Conservation (phyloP, 2,329 filamentous ascomycete genomes). For the Pestalotiopsis sp. region DNA sequence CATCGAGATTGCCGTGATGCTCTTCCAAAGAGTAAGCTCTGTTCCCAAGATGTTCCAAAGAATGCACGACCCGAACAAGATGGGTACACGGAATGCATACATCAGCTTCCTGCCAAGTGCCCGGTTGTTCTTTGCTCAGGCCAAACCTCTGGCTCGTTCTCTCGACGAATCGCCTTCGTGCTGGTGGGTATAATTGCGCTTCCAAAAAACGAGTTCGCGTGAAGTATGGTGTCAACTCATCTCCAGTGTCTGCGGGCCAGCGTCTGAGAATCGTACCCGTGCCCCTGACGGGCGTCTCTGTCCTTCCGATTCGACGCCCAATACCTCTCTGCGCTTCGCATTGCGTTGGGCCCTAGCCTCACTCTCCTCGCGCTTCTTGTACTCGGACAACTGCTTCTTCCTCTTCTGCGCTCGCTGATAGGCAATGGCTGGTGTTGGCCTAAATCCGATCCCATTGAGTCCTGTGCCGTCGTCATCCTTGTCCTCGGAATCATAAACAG, state of each 20-base stretch:
- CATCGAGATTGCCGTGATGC: background rate
- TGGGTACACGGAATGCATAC: too few species aligned
- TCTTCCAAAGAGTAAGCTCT: background rate
- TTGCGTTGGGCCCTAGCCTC: constrained; percentile 62
- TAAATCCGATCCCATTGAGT: constrained; percentile 70
- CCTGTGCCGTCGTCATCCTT: constrained; percentile 69
- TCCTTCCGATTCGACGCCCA: constrained; percentile 27
- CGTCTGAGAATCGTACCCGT: constrained; percentile 35
- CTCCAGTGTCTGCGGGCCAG: constrained; percentile 31
- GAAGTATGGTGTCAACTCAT: constrained; percentile 24
- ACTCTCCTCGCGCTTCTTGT: constrained; percentile 61
- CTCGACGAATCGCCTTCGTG: background rate
- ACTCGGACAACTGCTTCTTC: constrained; percentile 64
- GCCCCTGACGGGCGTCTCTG: constrained; percentile 30
- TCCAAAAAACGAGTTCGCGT: too few species aligned
- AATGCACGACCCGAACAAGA: background rate
- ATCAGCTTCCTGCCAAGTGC: too few species aligned
- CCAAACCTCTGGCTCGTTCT: too few species aligned
- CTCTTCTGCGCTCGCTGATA: constrained; percentile 60
- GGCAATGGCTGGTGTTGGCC: constrained; percentile 63
- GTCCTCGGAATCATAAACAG: constrained; percentile 66
- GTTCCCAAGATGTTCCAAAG: background rate
- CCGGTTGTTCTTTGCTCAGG: too few species aligned
- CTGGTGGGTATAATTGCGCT: background rate
- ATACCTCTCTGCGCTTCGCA: constrained; percentile 47